Conservation (phyloP, 495 filamentous ascomycete genomes). For the Penicillium simplicissimum region DNA sequence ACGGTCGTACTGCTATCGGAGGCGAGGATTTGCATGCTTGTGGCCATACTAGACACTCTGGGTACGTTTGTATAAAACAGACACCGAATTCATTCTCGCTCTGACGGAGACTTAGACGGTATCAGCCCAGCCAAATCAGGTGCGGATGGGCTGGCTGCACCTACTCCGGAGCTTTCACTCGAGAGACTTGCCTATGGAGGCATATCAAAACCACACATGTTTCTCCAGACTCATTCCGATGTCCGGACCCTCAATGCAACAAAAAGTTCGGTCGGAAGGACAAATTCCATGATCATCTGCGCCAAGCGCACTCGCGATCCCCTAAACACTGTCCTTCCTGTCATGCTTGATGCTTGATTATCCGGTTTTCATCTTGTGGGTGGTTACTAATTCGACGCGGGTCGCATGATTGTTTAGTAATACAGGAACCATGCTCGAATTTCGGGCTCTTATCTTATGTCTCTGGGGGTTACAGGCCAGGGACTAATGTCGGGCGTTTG, state of each 20-base stretch:
- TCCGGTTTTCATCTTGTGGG: neutral
- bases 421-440: neutral
- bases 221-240: conserved; percentile 16
- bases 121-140: conserved; percentile 4
- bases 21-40: neutral
- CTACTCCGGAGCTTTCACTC: conserved; percentile 17
- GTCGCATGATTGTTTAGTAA: neutral
- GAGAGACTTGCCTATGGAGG: conserved; percentile 19
- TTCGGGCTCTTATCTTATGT: neutral
- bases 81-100: neutral
- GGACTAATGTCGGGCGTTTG: neutral
- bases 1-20: neutral
- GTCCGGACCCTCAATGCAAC: conserved; percentile 12
- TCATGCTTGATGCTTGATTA: neutral
- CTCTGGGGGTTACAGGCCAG: neutral
- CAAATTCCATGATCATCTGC: conserved; percentile 18
- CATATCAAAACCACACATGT: conserved; percentile 28
- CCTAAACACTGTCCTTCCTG: neutral
- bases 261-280: conserved; percentile 22
- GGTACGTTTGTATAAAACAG: neutral
- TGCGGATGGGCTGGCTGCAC: conserved; percentile 22
- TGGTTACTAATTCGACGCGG: neutral
- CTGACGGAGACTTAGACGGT: neutral
- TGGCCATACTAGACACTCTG: neutral
- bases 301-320: conserved; percentile 1